phyloP scores from a whole-genome alignment of 257 asterid species.

The Fraxinus excelsior region DNA sequence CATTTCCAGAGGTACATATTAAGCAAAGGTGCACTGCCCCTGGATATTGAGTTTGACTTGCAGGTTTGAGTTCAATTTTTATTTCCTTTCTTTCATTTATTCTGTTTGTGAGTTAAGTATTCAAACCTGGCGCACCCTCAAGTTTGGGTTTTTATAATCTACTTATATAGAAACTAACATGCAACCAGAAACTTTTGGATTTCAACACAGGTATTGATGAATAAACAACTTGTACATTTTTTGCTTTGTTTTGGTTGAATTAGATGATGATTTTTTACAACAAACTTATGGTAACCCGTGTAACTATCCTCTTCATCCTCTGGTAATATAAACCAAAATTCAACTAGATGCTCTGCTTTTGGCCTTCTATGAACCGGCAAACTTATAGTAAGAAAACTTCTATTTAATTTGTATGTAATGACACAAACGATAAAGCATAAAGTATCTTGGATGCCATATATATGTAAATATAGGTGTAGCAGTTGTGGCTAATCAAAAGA shows the following conservation, averaged over 20 bases:
- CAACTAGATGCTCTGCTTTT: background rate
- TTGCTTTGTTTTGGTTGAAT: background rate
- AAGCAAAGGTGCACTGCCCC: constrained; percentile 79
- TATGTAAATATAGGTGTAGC: background rate
- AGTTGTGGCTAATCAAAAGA: background rate
- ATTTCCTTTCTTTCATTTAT: background rate
- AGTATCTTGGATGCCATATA: background rate
- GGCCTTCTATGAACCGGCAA: background rate
- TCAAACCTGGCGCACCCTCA: background rate
- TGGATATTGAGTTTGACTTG: constrained; percentile 96
- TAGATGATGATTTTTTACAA: background rate
- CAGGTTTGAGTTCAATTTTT: constrained; percentile 60
- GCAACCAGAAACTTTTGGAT: background rate
- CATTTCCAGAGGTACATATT: constrained; percentile 93
- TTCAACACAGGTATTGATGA: background rate
- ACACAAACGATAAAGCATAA: background rate
- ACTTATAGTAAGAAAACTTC: background rate
- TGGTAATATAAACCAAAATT: background rate
- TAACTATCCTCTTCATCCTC: background rate
- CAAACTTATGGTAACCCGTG: background rate
- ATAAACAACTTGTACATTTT: background rate
- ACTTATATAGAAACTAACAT: background rate
- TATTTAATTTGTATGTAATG: background rate
- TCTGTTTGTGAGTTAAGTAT: background rate
- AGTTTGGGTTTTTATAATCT: background rate